Evolutionary conservation across 768 basidiomycete species (phyloP).

Genomic region (Trametopsis cervina): DNA sequence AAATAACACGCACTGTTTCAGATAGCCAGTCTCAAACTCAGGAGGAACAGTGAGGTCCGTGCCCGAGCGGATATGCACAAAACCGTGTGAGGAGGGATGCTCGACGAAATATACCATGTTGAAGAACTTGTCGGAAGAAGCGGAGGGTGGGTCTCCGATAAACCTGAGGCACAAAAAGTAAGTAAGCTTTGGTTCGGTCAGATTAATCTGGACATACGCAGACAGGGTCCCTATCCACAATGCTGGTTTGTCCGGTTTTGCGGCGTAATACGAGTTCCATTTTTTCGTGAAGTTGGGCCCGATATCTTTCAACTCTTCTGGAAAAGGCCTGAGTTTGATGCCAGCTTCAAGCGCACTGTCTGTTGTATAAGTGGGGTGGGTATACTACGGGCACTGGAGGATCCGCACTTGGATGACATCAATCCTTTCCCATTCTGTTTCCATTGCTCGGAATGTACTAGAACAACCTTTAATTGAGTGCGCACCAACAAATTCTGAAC

Average conservation of each 20-base stretch:
- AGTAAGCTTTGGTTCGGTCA: too few species aligned
- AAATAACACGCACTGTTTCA: constrained; percentile 23
- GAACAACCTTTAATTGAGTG: not conserved
- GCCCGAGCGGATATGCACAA: constrained; percentile 18
- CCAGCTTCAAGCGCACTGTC: constrained; percentile 46
- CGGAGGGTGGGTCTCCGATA: constrained; percentile 11
- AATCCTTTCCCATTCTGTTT: constrained; percentile 10
- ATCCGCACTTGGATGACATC: constrained; percentile 14
- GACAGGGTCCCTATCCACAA: constrained; percentile 34
- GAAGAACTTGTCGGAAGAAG: constrained; percentile 19
- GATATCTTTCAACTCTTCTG: constrained; percentile 42
- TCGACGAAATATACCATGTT: constrained; percentile 4
- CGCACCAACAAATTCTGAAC: not conserved
- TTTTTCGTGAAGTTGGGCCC: constrained; percentile 38
- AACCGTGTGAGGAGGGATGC: constrained; percentile 18
- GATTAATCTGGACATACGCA: too few species aligned
- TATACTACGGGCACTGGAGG: too few species aligned
- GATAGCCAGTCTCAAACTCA: constrained; percentile 20
- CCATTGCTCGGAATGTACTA: constrained; percentile 14
- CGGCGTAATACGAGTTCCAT: constrained; percentile 45
- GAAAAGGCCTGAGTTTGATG: constrained; percentile 47
- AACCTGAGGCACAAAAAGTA: too few species aligned
- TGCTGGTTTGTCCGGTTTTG: constrained; percentile 50
- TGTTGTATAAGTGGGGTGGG: not conserved
- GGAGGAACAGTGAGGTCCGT: constrained; percentile 15